A percentile compares a stretch with the other conserved stretches of the same genome.
Conservation (phyloP, 108 stramenopile genomes). For the Licmophora abbreviata region DNA sequence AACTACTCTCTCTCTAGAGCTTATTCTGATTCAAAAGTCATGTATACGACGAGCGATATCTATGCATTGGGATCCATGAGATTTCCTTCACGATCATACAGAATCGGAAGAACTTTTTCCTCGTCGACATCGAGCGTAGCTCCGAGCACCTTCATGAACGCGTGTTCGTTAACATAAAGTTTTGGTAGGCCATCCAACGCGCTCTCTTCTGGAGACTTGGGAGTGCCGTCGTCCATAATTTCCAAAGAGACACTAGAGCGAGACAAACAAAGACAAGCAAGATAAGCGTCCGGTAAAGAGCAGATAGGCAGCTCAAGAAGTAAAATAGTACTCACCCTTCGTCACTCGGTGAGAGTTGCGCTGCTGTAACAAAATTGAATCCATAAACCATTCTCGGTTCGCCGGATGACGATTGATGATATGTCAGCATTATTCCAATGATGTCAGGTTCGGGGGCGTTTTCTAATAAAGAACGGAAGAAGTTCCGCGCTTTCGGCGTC, state of each 20-base stretch:
- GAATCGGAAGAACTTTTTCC: constrained; percentile 36
- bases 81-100: constrained; percentile 67
- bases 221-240: constrained; percentile 58
- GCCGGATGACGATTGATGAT: constrained; percentile 54
- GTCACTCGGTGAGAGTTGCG: constrained; percentile 13
- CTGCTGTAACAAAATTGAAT: constrained; percentile 62
- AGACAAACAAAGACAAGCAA: constrained; percentile 14
- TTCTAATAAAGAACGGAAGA: constrained; percentile 31
- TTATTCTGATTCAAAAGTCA: too few relatives aligned
- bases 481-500: constrained; percentile 55
- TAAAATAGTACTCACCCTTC: not conserved
- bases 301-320: not conserved
- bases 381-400: constrained; percentile 79
- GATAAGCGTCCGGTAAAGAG: not conserved
- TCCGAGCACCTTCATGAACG: constrained; percentile 81
- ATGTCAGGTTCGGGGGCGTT: constrained; percentile 28
- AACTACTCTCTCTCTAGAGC: too few relatives aligned
- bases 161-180: constrained; percentile 63
- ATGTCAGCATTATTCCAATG: constrained; percentile 52
- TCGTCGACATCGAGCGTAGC: constrained; percentile 59
- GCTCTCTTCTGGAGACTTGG: constrained; percentile 54
- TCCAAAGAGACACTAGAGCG: constrained; percentile 81
- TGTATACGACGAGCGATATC: too few relatives aligned
- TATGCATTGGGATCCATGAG: constrained; percentile 75
- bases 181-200: constrained; percentile 61